Evolutionary conservation across 2,329 filamentous ascomycete genomes (phyloP), one percentile per base, ranked within the genome.

Genomic region (Coniochaeta ligniaria): DNA sequence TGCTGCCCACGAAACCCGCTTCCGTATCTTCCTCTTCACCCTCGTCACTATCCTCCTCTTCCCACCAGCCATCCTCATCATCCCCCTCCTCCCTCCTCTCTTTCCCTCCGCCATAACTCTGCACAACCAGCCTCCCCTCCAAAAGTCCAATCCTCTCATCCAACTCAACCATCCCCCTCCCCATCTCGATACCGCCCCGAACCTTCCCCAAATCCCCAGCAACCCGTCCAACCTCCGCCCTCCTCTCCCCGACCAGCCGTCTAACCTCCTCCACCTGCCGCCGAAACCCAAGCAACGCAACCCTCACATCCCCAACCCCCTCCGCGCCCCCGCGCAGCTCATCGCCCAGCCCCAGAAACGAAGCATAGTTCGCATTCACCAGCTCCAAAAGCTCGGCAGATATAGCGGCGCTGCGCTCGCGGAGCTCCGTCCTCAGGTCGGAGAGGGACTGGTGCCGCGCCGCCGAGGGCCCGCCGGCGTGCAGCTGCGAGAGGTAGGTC

Each of bases 381-480:
- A 99, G 84, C 75, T 97, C 94, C 20, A 99, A 81, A 2, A 99
- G 82, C 76, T 99, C 95, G 64, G 89, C 85, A 69, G 88, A 90
- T 63, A 99, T 87, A 22, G 88, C 83, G 66, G 90, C 85, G 66
- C 88, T 91, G 59, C 96, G 83, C 61, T 92, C 85, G 52, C 93
- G 88, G 17, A 99, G 81, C 70, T 99, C 96, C 6, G 88, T 78
- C 38, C 94, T 91, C 35, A 99, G 80, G 73, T 99, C 95, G 72
- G 96, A 93, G 56, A 99, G 90, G 0, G 94, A 97, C 74, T 99
- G 95, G 73, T 99, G 95, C 1, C 95, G 89, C 22, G 87, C 85
- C 1, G 87, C 85, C 1, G 87, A 85, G 0, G 68, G 69, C 1
- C 66, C 65, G 61, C 67, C 68, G 22, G 66, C 67, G 60, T 70